Evolutionary conservation across 2,329 filamentous ascomycete species (phyloP).

Genomic region (Fusarium anthophilum): DNA sequence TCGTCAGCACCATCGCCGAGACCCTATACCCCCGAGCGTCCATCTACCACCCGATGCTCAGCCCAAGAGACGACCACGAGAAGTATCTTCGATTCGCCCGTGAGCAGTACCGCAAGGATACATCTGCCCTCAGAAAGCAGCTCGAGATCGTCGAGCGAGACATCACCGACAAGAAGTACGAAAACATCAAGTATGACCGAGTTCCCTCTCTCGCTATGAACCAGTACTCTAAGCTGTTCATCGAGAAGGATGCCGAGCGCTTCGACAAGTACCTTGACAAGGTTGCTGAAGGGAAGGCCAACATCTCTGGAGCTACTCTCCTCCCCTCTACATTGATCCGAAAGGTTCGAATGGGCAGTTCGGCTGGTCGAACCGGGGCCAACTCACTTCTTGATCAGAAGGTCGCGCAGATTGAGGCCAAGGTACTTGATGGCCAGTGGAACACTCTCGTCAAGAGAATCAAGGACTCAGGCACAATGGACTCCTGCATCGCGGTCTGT

Average conservation of each 20-base stretch:
- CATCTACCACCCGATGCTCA: conserved; percentile 41
- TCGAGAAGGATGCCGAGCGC: conserved; percentile 57
- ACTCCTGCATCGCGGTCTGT: conserved; percentile 64
- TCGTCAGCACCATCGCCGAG: conserved; percentile 67
- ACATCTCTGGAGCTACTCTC: conserved; percentile 65
- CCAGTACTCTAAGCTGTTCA: conserved; percentile 59
- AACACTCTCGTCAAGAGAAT: conserved; percentile 65
- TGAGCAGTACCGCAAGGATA: conserved; percentile 61
- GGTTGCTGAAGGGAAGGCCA: conserved; percentile 58
- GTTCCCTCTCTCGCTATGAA: conserved; percentile 67
- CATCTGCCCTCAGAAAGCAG: conserved; percentile 62
- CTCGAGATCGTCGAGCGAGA: conserved; percentile 63
- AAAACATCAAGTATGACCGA: conserved; percentile 64
- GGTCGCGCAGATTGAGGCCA: conserved; percentile 44
- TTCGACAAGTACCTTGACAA: conserved; percentile 61
- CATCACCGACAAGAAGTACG: conserved; percentile 56
- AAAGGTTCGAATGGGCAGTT: background rate
- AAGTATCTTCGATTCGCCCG: conserved; percentile 64
- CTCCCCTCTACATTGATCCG: conserved; percentile 61
- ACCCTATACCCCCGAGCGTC: conserved; percentile 54
- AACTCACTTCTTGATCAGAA: conserved; percentile 43
- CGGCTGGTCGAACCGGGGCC: background rate
- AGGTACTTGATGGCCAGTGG: conserved; percentile 63
- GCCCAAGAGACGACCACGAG: conserved; percentile 54
- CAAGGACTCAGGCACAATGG: conserved; percentile 62